Base-by-base conservation (phyloP, 257 asterid genomes). In the Ehretia macrophylla region DNA sequence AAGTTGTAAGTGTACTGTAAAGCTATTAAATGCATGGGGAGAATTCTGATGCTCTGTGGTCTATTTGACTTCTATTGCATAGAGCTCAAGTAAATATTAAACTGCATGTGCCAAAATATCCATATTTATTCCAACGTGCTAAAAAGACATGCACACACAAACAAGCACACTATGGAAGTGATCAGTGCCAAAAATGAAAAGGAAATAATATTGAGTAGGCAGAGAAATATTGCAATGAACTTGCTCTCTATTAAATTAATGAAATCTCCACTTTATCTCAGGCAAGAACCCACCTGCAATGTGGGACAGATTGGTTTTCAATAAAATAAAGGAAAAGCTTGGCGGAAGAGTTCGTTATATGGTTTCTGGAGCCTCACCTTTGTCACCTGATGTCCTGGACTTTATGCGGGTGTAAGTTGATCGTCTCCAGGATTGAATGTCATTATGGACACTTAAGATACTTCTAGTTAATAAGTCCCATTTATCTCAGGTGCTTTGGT, bases 311-410 rank as follows among this genome's bases (percentile, higher is more conserved):
- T 68, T 91, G 77, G 98, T 91, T 17, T 91, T 91, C 75, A 88
- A 84, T 76, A 91, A 88, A 78, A 84, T 88, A 81, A 91, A 88
- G 79, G 95, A 85, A 55, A 88, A 75, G 55, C 84, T 91, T 61
- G 98, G 98, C 50, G 98, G 98, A 35, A 85, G 95, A 53, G 96
- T 91, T 65, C 94, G 96, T 60, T 76, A 74, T 77, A 68, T 88
- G 94, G 70, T 85, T 71, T 88, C 98, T 47, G 98, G 98, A 50
- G 98, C 98, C 60, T 91, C 98, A 27, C 97, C 98, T 14, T 67
- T 91, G 79, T 91, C 98, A 57, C 95, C 98, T 46, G 98, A 91
- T 56, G 95, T 88, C 53, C 77, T 91, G 94, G 97, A 91, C 79
- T 91, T 91, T 70, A 65, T 91, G 72, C 80, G 85, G 69, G 97